Conservation (phyloP, 106 monocot species). For the Gastrodia elata region DNA sequence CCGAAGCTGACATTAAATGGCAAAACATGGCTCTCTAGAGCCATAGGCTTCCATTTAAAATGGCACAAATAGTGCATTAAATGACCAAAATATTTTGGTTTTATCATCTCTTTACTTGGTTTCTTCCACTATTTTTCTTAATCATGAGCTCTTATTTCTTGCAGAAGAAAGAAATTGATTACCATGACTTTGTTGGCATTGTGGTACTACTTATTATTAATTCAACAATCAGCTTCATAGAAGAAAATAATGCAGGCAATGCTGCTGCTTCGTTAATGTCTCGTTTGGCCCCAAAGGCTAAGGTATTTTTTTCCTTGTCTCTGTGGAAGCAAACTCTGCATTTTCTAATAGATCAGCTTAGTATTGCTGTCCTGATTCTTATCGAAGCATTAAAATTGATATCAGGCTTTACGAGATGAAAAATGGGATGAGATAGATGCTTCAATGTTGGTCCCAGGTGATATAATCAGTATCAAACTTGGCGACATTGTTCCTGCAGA, state of each 20-base stretch:
- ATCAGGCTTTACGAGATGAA: conserved; percentile 31
- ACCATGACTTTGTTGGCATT: conserved; percentile 46
- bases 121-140: not conserved
- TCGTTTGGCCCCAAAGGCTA: conserved; percentile 43
- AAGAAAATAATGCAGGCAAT: conserved; percentile 57
- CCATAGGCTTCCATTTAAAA: too few relatives aligned
- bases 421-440: conserved; percentile 52
- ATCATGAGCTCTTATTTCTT: not conserved
- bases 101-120: not conserved
- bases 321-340: not conserved
- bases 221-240: conserved; percentile 49
- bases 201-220: conserved; percentile 38
- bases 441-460: conserved; percentile 38
- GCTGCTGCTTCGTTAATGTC: conserved; percentile 58
- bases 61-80: too few relatives aligned
- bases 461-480: conserved; percentile 49
- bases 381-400: not conserved
- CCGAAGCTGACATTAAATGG: too few relatives aligned
- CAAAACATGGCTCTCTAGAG: too few relatives aligned
- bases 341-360: not conserved
- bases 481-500: conserved; percentile 58
- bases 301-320: conserved; percentile 13
- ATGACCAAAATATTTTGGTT: too few relatives aligned
- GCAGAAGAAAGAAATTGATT: conserved; percentile 30
- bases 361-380: not conserved